Evolutionary conservation across 306 rosid species (phyloP).

Genomic region (Mucuna pruriens): DNA sequence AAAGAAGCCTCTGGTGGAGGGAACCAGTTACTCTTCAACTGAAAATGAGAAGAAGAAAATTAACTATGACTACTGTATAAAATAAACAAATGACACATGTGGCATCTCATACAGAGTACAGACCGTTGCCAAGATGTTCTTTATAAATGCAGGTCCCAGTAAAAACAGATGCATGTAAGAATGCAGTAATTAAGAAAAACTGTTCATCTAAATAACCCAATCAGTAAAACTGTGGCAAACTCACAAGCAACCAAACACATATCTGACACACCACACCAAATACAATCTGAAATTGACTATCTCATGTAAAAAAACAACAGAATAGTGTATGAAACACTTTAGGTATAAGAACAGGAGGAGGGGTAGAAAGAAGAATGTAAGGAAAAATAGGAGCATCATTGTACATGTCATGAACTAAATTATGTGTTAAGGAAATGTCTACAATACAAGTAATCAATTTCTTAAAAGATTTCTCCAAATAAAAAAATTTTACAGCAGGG

Average conservation of each 20-base stretch:
- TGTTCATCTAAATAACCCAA: background rate
- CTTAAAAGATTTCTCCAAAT: background rate
- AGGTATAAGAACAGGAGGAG: background rate
- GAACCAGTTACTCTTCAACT: constrained; percentile 71
- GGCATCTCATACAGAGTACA: constrained; percentile 1
- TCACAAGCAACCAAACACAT: background rate
- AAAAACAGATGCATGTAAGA: constrained; percentile 10
- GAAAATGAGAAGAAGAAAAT: constrained; percentile 41
- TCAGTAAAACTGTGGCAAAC: background rate
- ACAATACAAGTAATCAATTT: background rate
- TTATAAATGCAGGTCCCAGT: background rate
- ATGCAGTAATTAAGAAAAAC: background rate
- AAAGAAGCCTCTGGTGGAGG: constrained; percentile 74
- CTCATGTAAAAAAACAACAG: background rate
- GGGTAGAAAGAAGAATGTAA: background rate
- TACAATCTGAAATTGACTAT: constrained; percentile 9
- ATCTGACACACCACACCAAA: background rate
- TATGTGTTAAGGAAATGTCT: background rate
- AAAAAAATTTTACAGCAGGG: background rate
- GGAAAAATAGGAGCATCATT: background rate
- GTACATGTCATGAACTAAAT: background rate
- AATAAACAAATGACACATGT: background rate
- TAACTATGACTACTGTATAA: constrained; percentile 23
- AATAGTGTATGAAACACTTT: background rate
- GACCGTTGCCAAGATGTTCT: background rate